Evolutionary conservation across 805 yeast species (phyloP), one percentile per base, ranked within the genome.

Genomic region (Yueomyces sinensis): DNA sequence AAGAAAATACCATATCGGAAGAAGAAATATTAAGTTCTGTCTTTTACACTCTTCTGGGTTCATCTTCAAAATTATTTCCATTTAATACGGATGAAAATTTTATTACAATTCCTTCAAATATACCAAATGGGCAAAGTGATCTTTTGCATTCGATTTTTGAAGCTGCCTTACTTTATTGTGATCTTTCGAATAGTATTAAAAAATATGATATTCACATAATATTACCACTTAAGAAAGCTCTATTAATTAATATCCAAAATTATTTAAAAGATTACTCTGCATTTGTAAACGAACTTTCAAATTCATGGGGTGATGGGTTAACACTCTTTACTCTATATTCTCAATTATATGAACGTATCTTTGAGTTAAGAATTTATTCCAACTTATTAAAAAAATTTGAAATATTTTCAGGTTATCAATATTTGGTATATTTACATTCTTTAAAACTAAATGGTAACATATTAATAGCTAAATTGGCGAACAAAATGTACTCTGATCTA

Each of bases 371-470:
- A 37, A 61, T 82, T 30, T 56, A 81, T 20, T 60, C 63, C 40
- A 63, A 63, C 32, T 51, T 81, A 4, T 38, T 58, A 40, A 45
- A 44, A 25, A 59, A 59, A 22, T 53, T 63, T 6, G 50, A 46
- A 15, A 38, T 47, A 5, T 29, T 52, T 28, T 43, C 47, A 22
- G 75, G 76, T 1, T 68, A 70, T 32, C 70, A 70, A 17, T 65
- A 80, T 30, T 51, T 87, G 13, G 66, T 77, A 0, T 44, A 65
- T 2, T 58, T 82, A 1, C 62, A 68, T 45, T 52, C 62, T 3
- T 63, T 68, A 30, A 64, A 74, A 2, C 58, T 60, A 19, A 74
- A 74, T 49, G 95, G 95, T 1, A 94, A 89, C 49, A 42, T 50
- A 7, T 41, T 62, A 4, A 63, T 84, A 2, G 47, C 62, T 24